phyloP scores from a whole-genome alignment of 2,329 filamentous ascomycete genomes.

The Keithomyces neogunnii region DNA sequence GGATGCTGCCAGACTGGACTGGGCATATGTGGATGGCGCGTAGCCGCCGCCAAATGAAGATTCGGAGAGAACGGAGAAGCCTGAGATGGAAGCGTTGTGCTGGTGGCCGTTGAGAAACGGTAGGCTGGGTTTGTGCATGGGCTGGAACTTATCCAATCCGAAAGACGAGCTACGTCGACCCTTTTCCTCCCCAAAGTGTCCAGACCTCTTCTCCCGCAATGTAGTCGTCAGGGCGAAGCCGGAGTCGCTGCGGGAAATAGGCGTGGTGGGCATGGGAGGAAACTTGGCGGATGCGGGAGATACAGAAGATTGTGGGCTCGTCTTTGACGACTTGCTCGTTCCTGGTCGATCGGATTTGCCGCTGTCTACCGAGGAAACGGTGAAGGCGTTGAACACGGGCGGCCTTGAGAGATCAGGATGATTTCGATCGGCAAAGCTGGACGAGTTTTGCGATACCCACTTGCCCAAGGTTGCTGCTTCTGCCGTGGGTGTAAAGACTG shows the following conservation, averaged over 20 bases:
- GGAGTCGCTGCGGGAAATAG: conserved; percentile 83
- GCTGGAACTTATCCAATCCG: conserved; percentile 63
- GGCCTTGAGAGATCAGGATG: conserved; percentile 41
- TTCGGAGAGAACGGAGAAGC: conserved; percentile 52
- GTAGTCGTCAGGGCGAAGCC: conserved; percentile 81
- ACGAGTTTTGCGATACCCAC: conserved; percentile 83
- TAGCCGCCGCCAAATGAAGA: conserved; percentile 66
- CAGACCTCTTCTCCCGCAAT: conserved; percentile 87
- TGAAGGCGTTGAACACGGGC: conserved; percentile 85
- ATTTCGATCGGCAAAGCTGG: conserved; percentile 68
- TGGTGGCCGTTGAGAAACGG: conserved; percentile 65
- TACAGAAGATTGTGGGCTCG: conserved; percentile 54
- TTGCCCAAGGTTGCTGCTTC: conserved; percentile 67
- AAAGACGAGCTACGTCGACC: conserved; percentile 93
- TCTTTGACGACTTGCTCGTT: conserved; percentile 58
- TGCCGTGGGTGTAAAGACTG: conserved; percentile 67
- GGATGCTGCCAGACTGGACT: conserved; percentile 76
- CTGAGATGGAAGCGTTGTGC: conserved; percentile 49
- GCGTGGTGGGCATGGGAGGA: conserved; percentile 65
- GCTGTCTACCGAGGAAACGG: conserved; percentile 62
- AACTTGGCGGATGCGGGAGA: conserved; percentile 76
- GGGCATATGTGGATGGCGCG: conserved; percentile 75
- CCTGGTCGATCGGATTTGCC: conserved; percentile 65
- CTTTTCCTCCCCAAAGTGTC: conserved; percentile 71
- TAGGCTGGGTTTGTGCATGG: conserved; percentile 59